A percentile compares a stretch with the other conserved stretches of the same genome.
These are phyloP conservation scores for Lumnitzera racemosa DNA, from an alignment of 345 rosid genomes.

Conservation along the genomic window DNA sequence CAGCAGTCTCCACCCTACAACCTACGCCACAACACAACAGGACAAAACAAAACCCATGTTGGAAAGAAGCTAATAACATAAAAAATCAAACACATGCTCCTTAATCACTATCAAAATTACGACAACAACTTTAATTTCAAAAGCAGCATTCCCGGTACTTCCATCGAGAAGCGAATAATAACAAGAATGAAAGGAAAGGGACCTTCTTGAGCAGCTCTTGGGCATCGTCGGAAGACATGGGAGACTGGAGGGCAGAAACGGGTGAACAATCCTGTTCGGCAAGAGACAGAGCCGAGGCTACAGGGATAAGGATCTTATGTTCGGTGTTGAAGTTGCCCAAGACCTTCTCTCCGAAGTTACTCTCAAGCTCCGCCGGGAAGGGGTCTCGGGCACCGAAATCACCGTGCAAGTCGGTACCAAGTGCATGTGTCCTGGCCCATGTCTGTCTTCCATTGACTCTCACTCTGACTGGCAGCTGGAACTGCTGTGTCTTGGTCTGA, in stretches of 20 bases:
- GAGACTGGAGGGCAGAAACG: constrained; percentile 53
- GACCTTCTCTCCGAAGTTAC: constrained; percentile 76
- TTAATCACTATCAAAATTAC: too few species aligned
- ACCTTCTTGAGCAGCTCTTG: constrained; percentile 66
- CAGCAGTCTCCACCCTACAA: constrained; percentile 85
- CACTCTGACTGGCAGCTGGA: too few species aligned
- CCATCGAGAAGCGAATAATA: too few species aligned
- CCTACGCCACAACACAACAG: constrained; percentile 25
- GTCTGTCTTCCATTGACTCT: too few species aligned
- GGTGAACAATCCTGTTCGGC: constrained; percentile 53
- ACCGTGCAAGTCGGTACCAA: constrained; percentile 30
- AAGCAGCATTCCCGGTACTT: too few species aligned
- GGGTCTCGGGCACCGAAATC: constrained; percentile 79
- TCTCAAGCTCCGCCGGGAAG: constrained; percentile 71
- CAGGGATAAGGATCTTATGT: constrained; percentile 84
- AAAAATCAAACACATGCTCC: too few species aligned
- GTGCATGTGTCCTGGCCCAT: constrained; percentile 15
- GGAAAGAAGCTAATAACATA: too few species aligned
- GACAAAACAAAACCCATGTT: too few species aligned
- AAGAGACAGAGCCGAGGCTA: constrained; percentile 63
- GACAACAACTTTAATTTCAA: too few species aligned
- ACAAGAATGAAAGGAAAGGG: not conserved
- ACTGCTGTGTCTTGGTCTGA: not conserved
- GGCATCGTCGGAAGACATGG: constrained; percentile 59
- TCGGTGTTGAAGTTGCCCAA: constrained; percentile 58